These are phyloP conservation scores for Lipomyces lipofer DNA, from an alignment of 805 yeast species.

Conservation along the genomic window DNA sequence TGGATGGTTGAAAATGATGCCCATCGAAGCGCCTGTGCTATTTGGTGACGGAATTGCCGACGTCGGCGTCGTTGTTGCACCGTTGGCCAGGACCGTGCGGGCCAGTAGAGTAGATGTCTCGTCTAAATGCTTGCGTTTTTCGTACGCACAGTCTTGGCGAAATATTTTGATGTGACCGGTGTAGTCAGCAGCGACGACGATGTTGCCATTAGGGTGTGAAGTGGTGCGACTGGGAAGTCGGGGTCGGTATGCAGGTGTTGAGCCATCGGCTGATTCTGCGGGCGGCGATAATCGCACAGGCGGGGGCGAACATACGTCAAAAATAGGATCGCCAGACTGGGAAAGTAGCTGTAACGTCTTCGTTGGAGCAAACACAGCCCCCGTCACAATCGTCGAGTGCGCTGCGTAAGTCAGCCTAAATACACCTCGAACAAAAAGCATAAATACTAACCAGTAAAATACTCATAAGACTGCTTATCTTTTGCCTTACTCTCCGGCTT, in stretches of 20 bases:
- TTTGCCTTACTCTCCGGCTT: conserved; percentile 31
- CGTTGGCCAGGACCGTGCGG: neutral
- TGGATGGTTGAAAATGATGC: neutral
- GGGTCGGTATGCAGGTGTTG: neutral
- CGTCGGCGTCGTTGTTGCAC: conserved; percentile 1
- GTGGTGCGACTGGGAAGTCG: conserved; percentile 9
- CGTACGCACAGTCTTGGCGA: conserved; percentile 72
- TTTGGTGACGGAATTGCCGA: neutral
- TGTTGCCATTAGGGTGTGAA: conserved; percentile 40
- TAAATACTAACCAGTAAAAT: conserved; percentile 26
- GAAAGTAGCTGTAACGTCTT: conserved; percentile 63
- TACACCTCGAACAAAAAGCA: conserved; percentile 44
- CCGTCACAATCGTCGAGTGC: conserved; percentile 70
- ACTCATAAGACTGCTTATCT: conserved; percentile 30
- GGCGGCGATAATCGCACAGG: conserved; percentile 30
- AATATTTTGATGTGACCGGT: conserved; percentile 72
- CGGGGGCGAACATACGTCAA: conserved; percentile 52
- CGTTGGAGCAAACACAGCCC: conserved; percentile 75
- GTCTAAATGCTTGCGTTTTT: conserved; percentile 33
- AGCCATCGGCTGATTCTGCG: neutral
- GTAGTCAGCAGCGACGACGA: conserved; percentile 76
- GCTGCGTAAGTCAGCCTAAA: conserved; percentile 70
- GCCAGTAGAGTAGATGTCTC: conserved; percentile 13
- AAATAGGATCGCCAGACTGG: conserved; percentile 76
- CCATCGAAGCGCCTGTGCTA: neutral